Percentiles rank a stretch among this genome's conserved stretches.
Conservation (phyloP, 129 eudicot species). For the Apium graveolens region DNA sequence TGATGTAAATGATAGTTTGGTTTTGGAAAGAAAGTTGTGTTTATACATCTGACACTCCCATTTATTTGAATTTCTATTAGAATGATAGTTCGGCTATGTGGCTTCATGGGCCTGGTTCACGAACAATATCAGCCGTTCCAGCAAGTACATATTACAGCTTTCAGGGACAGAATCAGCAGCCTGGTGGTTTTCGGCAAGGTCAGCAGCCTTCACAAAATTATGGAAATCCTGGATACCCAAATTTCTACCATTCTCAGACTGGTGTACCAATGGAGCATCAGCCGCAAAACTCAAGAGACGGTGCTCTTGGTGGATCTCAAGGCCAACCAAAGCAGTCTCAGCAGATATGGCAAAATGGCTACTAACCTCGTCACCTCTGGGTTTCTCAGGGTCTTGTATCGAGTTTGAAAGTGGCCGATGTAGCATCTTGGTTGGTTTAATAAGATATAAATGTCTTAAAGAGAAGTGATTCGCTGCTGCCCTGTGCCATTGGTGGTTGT, state of each 20-base stretch:
- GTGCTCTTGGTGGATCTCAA: constrained; percentile 55
- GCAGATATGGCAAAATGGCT: constrained; percentile 75
- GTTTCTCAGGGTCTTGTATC: constrained; percentile 67
- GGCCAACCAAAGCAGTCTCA: constrained; percentile 77
- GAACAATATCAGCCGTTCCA: constrained; percentile 69
- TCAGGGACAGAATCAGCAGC: constrained; percentile 83
- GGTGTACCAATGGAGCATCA: constrained; percentile 69
- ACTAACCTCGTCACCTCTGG: constrained; percentile 50
- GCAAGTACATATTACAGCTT: constrained; percentile 69
- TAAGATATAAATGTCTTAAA: background rate
- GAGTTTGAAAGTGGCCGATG: constrained; percentile 51
- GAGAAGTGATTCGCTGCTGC: constrained; percentile 39
- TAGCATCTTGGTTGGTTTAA: constrained; percentile 2
- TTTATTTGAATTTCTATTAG: constrained; percentile 15
- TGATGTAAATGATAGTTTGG: background rate
- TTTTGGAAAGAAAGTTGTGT: background rate
- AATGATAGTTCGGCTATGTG: constrained; percentile 53
- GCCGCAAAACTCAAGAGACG: constrained; percentile 67
- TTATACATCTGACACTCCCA: background rate
- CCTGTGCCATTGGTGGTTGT: constrained; percentile 38
- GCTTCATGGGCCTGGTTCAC: constrained; percentile 77
- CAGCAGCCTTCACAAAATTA: constrained; percentile 61
- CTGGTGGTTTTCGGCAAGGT: constrained; percentile 73
- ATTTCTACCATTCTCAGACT: constrained; percentile 68
- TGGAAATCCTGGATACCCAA: constrained; percentile 57